phyloP scores from a whole-genome alignment of 768 basidiomycete species.

The Lentinula detonsa region DNA sequence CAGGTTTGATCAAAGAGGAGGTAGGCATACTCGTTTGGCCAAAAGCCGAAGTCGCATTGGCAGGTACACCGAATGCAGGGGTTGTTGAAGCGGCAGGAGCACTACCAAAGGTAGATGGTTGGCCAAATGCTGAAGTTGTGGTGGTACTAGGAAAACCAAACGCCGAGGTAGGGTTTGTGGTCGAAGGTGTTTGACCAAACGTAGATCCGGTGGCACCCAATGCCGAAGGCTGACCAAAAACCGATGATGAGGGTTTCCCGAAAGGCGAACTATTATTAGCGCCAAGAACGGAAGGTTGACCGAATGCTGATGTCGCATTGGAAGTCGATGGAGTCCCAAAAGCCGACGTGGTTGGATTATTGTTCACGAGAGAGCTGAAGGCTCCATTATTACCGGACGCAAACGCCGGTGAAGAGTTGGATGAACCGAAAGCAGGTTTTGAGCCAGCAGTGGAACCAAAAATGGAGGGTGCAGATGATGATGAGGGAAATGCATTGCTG shows the following conservation, averaged over 20 bases:
- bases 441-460: conserved; percentile 15
- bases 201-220: neutral
- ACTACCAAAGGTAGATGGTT: conserved; percentile 6
- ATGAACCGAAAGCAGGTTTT: neutral
- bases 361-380: neutral
- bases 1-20: conserved; percentile 9
- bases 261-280: neutral
- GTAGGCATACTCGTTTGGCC: conserved; percentile 7
- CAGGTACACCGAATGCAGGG: conserved; percentile 8
- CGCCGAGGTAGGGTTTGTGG: conserved; percentile 9
- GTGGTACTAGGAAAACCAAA: conserved; percentile 14
- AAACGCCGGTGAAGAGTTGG: neutral
- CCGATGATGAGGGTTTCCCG: neutral
- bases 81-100: neutral
- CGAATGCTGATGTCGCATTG: conserved; percentile 11
- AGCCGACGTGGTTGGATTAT: conserved; percentile 5
- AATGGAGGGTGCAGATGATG: conserved; percentile 16
- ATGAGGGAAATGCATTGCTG: conserved; percentile 27
- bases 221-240: neutral
- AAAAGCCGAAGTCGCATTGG: neutral
- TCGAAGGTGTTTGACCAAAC: neutral
- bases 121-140: conserved; percentile 12
- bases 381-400: conserved; percentile 9
- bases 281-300: conserved; percentile 5
- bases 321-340: conserved; percentile 16